Evolutionary conservation across 495 filamentous ascomycete genomes (phyloP).

Genomic region (Sordaria brevicollis): DNA sequence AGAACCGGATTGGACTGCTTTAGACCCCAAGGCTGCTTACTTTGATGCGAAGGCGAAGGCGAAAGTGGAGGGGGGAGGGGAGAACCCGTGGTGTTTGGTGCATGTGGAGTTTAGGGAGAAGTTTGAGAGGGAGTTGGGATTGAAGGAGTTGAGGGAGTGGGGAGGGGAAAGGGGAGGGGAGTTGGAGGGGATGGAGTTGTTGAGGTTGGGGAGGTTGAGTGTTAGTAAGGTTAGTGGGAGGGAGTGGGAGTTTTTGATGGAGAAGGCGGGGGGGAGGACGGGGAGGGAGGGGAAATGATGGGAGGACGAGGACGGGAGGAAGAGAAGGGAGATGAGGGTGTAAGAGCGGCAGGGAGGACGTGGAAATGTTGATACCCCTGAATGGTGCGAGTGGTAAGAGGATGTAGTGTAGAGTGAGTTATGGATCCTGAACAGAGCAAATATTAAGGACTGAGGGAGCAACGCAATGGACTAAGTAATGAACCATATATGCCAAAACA

Average conservation of each 20-base stretch:
- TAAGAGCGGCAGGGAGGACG: neutral
- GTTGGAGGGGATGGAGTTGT: conserved; percentile 72
- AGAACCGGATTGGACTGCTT: conserved; percentile 70
- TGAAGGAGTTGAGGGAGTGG: conserved; percentile 63
- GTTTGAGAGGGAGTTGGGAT: conserved; percentile 57
- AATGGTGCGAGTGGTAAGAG: too few species aligned
- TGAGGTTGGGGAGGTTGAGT: conserved; percentile 72
- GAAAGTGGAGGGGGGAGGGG: conserved; percentile 33
- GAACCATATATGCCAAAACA: neutral
- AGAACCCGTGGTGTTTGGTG: conserved; percentile 67
- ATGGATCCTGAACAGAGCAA: too few species aligned
- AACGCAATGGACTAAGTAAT: neutral
- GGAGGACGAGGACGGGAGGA: conserved; percentile 27
- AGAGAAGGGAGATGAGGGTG: conserved; percentile 16
- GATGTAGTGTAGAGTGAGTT: neutral
- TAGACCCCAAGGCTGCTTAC: conserved; percentile 68
- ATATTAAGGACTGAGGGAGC: too few species aligned
- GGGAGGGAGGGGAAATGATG: neutral
- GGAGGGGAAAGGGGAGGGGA: conserved; percentile 41
- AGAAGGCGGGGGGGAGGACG: conserved; percentile 34
- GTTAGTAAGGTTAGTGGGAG: conserved; percentile 62
- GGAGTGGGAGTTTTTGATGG: conserved; percentile 76
- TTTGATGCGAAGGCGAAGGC: conserved; percentile 67
- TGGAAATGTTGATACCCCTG: neutral
- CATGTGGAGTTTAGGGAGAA: conserved; percentile 79